Percentiles rank a stretch among this genome's conserved stretches.
These are phyloP conservation scores for Aspergillus coremiiformis DNA, from an alignment of 495 filamentous ascomycete genomes.

Conservation along the genomic window DNA sequence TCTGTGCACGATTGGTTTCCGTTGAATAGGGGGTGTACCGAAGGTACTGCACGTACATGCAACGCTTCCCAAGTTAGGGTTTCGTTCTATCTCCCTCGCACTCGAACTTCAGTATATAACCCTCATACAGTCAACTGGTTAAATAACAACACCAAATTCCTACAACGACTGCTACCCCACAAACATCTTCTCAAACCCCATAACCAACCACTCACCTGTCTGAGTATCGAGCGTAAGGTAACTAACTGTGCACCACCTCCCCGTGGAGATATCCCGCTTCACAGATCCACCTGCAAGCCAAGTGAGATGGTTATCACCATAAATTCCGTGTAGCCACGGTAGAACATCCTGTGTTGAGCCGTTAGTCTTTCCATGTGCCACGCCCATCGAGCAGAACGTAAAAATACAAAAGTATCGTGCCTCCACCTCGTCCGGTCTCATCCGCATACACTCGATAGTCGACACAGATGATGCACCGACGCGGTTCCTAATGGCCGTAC, in stretches of 20 bases:
- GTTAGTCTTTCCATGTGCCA: too few species aligned
- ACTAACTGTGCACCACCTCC: slow-evolving; percentile 42
- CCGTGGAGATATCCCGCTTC: slow-evolving; percentile 37
- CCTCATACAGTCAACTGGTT: too few species aligned
- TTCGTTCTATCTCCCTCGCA: too few species aligned
- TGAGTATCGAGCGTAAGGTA: slow-evolving; percentile 44
- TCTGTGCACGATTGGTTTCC: too few species aligned
- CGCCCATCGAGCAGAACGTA: too few species aligned
- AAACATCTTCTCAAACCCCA: slow-evolving; percentile 12
- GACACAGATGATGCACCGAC: slow-evolving; percentile 41
- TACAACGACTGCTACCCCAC: not conserved
- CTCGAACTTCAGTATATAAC: too few species aligned
- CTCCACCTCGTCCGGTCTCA: slow-evolving; percentile 33
- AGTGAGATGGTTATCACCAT: slow-evolving; percentile 43
- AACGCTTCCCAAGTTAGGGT: too few species aligned
- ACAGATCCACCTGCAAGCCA: slow-evolving; percentile 36
- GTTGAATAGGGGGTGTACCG: too few species aligned
- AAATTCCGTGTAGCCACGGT: slow-evolving; percentile 33
- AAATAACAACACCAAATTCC: not conserved
- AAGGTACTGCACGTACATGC: too few species aligned
- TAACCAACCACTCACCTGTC: slow-evolving; percentile 17
- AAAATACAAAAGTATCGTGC: slow-evolving; percentile 9
- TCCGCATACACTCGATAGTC: slow-evolving; percentile 44
- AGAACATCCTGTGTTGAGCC: slow-evolving; percentile 28
- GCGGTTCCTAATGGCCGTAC: slow-evolving; percentile 47